Base-by-base conservation (phyloP, 805 yeast genomes). In the Monosporozyma yasuniensis region DNA sequence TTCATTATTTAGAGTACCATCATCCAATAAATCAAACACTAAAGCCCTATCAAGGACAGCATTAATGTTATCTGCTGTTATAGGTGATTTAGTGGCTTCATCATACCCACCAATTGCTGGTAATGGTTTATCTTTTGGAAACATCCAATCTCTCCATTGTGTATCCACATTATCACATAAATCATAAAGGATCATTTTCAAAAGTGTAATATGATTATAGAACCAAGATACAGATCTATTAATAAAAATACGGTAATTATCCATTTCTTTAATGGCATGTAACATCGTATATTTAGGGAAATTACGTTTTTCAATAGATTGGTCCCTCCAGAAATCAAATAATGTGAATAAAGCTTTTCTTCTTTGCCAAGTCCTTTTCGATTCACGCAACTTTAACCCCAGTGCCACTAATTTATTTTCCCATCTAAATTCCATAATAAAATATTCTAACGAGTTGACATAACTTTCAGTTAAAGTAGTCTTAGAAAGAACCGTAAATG, bases 131-230 rank as follows among this genome's bases (percentile, higher is more conserved):
- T 52, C 56, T 45, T 53, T 57, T 16, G 64, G 62, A 41, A 58
- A 65, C 70, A 66, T 66, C 70, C 70, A 66, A 43, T 65, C 69
- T 49, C 70, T 60, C 69, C 70, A 65, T 35, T 64, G 66, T 6
- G 65, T 56, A n/a, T 56, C 59, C 1, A 59, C 55, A 44, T 64
- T 63, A 45, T 64, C 67, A 54, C 68, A 64, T 21, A 66, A 53
- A 52, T 66, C 70, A 48, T 61, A 66, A 14, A 66, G 51, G 22
- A 65, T 63, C 67, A 66, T 65, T 50, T 65, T 66, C 25, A 66
- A 56, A 34, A 66, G 49, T 0, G 70, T 66, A 23, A 66, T 65
- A 50, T 66, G 70, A 50, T 66, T 66, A 48, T 66, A 66, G 41
- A 66, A 66, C 70, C 70, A 66, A 3, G 70, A 66, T 2, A 66